Percentiles rank a stretch among this genome's conserved stretches.
Evolutionary conservation across 495 filamentous ascomycete species (phyloP).

Genomic region (Neurospora sp.): DNA sequence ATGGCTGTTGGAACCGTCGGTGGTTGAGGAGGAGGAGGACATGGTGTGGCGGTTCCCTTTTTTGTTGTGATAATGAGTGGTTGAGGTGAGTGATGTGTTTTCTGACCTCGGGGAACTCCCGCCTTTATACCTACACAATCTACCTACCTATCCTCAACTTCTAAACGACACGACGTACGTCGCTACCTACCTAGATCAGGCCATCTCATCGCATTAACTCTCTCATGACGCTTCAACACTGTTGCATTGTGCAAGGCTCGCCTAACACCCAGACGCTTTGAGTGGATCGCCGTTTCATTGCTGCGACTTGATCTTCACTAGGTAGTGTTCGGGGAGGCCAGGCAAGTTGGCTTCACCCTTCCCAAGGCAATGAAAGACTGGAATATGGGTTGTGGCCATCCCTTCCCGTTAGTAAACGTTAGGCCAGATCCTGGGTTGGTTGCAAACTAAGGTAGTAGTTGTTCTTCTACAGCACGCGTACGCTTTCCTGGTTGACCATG

Average conservation of each 20-base stretch:
- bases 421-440: no score
- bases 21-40: not conserved
- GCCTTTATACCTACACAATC: not conserved
- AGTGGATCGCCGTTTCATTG: no score
- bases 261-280: no score
- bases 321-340: no score
- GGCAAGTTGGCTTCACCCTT: no score
- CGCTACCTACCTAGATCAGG: not conserved
- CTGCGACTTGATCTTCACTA: no score
- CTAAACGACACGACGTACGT: not conserved
- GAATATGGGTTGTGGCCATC: no score
- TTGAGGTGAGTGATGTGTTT: not conserved
- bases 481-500: no score
- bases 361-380: no score
- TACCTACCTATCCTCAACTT: not conserved
- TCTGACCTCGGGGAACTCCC: not conserved
- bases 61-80: not conserved
- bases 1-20: not conserved
- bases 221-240: not conserved
- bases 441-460: no score
- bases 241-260: not conserved
- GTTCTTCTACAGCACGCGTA: no score
- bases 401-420: no score
- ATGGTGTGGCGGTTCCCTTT: not conserved
- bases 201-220: not conserved